phyloP scores from a whole-genome alignment of 2,329 filamentous ascomycete genomes.

The Fusarium illudens region DNA sequence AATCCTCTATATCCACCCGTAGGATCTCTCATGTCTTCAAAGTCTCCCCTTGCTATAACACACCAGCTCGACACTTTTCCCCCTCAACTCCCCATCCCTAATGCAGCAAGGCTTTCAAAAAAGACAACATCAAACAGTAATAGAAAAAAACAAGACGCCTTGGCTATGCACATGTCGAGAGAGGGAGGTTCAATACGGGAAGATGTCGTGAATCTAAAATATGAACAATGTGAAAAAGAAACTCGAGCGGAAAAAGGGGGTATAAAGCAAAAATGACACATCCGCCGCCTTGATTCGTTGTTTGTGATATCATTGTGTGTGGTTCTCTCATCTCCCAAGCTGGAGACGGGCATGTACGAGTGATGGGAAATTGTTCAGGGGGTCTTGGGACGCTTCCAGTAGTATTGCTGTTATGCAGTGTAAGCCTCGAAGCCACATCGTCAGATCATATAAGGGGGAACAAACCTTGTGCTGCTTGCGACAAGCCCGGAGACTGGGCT shows the following conservation, averaged over 20 bases:
- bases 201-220: conserved; percentile 9
- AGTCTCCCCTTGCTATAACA: neutral
- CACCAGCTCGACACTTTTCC: neutral
- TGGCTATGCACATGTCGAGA: conserved; percentile 39
- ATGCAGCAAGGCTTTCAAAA: conserved; percentile 13
- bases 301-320: neutral
- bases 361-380: conserved; percentile 51
- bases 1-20: conserved; percentile 3
- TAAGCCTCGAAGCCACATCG: conserved; percentile 1
- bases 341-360: conserved; percentile 20
- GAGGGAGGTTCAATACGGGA: conserved; percentile 3
- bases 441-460: neutral
- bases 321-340: conserved; percentile 16
- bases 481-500: conserved; percentile 87
- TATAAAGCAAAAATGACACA: conserved; percentile 41
- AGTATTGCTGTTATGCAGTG: conserved; percentile 66
- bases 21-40: neutral
- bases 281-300: conserved; percentile 22
- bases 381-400: conserved; percentile 71
- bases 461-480: conserved; percentile 97
- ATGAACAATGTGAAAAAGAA: conserved; percentile 3
- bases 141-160: conserved; percentile 35
- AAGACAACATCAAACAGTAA: neutral
- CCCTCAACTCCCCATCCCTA: conserved; percentile 36
- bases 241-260: conserved; percentile 22